Evolutionary conservation across 805 yeast genomes (phyloP).

Genomic region (Debaryomyces tyrocola): DNA sequence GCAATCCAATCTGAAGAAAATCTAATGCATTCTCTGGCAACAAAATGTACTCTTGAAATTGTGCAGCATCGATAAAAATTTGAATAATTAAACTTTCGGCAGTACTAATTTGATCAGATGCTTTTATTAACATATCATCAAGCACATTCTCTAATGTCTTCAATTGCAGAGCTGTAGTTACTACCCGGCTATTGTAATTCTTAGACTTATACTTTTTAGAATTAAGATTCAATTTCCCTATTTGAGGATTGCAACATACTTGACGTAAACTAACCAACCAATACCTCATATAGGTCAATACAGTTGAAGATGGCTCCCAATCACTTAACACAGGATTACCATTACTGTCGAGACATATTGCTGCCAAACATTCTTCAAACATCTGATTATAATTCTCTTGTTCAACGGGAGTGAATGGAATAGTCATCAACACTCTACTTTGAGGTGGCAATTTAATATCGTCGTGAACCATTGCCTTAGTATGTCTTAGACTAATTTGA

Average conservation of each 20-base stretch:
- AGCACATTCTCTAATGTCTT: slow-evolving; percentile 66
- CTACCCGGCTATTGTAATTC: slow-evolving; percentile 11
- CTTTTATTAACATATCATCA: slow-evolving; percentile 58
- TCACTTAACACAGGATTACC: slow-evolving; percentile 51
- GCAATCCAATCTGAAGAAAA: slow-evolving; percentile 43
- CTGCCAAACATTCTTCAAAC: slow-evolving; percentile 57
- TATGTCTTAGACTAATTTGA: slow-evolving; percentile 67
- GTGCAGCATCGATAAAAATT: slow-evolving; percentile 61
- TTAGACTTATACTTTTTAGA: slow-evolving; percentile 22
- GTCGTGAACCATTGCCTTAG: slow-evolving; percentile 75
- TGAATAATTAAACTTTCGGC: slow-evolving; percentile 50
- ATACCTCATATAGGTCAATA: slow-evolving; percentile 51
- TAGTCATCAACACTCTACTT: slow-evolving; percentile 61
- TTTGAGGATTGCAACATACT: slow-evolving; percentile 79
- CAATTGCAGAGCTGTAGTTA: slow-evolving; percentile 26
- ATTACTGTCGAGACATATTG: slow-evolving; percentile 53
- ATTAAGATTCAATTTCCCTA: slow-evolving; percentile 31
- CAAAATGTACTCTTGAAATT: slow-evolving; percentile 58
- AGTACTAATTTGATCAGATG: slow-evolving; percentile 47
- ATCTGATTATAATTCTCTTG: slow-evolving; percentile 75
- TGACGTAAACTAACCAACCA: slow-evolving; percentile 76
- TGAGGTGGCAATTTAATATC: slow-evolving; percentile 83
- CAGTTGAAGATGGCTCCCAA: slow-evolving; percentile 46
- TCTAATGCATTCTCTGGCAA: slow-evolving; percentile 52
- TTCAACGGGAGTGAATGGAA: slow-evolving; percentile 81